phyloP scores from a whole-genome alignment of 345 rosid species.

The Eutrema yunnanense region DNA sequence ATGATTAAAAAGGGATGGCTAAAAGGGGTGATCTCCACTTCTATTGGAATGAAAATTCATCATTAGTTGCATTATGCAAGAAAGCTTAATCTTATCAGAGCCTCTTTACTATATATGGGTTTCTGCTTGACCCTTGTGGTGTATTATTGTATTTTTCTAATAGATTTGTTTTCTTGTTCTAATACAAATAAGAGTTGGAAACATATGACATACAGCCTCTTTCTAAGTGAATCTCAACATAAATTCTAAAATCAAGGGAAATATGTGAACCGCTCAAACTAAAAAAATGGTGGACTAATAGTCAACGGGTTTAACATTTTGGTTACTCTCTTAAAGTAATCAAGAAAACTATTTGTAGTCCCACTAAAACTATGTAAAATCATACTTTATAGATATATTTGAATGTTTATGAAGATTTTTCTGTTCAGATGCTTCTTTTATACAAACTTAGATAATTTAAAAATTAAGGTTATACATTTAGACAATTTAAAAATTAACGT shows the following conservation, averaged over 20 bases:
- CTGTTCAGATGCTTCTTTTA: neutral
- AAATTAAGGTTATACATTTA: neutral
- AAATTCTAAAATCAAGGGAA: neutral
- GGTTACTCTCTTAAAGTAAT: neutral
- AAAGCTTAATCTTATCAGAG: neutral
- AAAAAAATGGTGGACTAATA: neutral
- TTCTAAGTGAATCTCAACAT: neutral
- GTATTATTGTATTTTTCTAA: neutral
- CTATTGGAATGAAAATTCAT: conserved; percentile 8
- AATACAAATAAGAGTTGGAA: neutral
- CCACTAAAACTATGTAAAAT: neutral
- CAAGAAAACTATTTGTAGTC: neutral
- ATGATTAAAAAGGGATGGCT: neutral
- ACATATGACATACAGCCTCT: neutral
- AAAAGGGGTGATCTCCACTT: conserved; percentile 8
- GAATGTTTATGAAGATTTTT: neutral
- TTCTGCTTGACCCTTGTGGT: neutral
- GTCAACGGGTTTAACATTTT: neutral
- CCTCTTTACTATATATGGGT: neutral
- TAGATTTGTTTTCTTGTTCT: neutral
- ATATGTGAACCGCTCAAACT: neutral
- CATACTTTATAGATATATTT: neutral
- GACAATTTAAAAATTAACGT: too few species aligned
- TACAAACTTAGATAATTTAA: neutral
- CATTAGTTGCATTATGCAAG: neutral